Percentiles rank a stretch among this genome's conserved stretches.
These are phyloP conservation scores for Teratosphaeria epicoccoides DNA, from an alignment of 2,329 filamentous ascomycete genomes.

Conservation along the genomic window DNA sequence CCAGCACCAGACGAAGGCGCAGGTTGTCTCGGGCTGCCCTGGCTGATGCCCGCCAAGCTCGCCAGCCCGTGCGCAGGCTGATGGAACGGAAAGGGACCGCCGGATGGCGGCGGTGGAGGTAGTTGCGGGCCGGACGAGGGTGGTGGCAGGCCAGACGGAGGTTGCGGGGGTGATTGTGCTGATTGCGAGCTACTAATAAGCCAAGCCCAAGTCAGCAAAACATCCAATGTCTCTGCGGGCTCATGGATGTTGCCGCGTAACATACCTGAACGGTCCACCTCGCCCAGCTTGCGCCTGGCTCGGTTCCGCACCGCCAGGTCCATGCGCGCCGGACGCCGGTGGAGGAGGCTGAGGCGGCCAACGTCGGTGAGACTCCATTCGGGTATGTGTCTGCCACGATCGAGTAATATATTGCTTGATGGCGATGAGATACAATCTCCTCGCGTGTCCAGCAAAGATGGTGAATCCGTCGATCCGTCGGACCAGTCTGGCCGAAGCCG, in stretches of 20 bases:
- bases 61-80: conserved; percentile 35
- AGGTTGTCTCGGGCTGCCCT: conserved; percentile 33
- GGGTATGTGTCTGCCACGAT: too few species aligned
- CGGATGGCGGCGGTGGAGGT: conserved; percentile 24
- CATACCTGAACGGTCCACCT: conserved; percentile 22
- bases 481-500: too few species aligned
- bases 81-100: conserved; percentile 32
- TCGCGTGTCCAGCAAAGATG: background rate
- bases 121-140: background rate
- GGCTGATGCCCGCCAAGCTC: conserved; percentile 33
- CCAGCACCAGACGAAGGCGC: conserved; percentile 15
- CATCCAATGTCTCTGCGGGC: background rate
- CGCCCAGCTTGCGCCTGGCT: conserved; percentile 18
- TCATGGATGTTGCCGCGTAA: background rate
- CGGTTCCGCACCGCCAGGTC: conserved; percentile 11
- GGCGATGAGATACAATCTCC: too few species aligned
- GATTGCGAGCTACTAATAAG: conserved; percentile 11
- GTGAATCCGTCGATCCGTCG: background rate
- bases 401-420: too few species aligned
- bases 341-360: conserved; percentile 20
- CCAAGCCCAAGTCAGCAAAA: conserved; percentile 3
- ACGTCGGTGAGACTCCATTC: conserved; percentile 11
- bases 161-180: conserved; percentile 24
- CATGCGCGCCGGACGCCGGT: conserved; percentile 17
- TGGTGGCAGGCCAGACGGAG: conserved; percentile 21